A percentile compares a stretch with the other conserved stretches of the same genome.
Evolutionary conservation across 306 rosid genomes (phyloP).

Genomic region (Medicago arabica): DNA sequence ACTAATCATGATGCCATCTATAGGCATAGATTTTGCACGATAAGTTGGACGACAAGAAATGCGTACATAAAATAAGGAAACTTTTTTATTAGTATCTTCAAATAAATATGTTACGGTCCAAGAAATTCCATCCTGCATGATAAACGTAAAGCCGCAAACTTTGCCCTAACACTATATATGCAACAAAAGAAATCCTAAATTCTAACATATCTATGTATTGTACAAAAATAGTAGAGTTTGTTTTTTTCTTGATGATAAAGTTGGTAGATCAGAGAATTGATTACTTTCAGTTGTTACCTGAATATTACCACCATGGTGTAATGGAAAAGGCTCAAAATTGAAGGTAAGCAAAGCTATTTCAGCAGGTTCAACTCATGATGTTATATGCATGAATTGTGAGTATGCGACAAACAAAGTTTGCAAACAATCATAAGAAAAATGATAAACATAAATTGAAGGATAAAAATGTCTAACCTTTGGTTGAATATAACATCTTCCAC

Average conservation of each 20-base stretch:
- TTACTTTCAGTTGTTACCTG: neutral
- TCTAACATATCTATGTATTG: slow-evolving; percentile 16
- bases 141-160: neutral
- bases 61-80: slow-evolving; percentile 8
- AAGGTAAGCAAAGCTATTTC: neutral
- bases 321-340: neutral
- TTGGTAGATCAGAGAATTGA: slow-evolving; percentile 25
- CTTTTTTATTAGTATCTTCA: neutral
- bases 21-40: neutral
- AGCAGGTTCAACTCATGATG: neutral
- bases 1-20: slow-evolving; percentile 26
- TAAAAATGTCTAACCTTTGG: slow-evolving; percentile 55
- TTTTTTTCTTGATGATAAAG: neutral
- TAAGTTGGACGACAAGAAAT: slow-evolving; percentile 14
- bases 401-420: slow-evolving; percentile 11
- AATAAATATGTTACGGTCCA: neutral
- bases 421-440: slow-evolving; percentile 2
- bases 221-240: neutral
- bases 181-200: neutral
- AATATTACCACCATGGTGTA: neutral
- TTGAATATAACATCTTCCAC: slow-evolving; percentile 72
- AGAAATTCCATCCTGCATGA: neutral
- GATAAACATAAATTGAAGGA: slow-evolving; percentile 34
- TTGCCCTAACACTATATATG: neutral
- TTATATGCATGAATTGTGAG: neutral